Evolutionary conservation across 2,329 filamentous ascomycete species (phyloP), one percentile per base, ranked within the genome.

Genomic region (Periglandula ipomoeae): DNA sequence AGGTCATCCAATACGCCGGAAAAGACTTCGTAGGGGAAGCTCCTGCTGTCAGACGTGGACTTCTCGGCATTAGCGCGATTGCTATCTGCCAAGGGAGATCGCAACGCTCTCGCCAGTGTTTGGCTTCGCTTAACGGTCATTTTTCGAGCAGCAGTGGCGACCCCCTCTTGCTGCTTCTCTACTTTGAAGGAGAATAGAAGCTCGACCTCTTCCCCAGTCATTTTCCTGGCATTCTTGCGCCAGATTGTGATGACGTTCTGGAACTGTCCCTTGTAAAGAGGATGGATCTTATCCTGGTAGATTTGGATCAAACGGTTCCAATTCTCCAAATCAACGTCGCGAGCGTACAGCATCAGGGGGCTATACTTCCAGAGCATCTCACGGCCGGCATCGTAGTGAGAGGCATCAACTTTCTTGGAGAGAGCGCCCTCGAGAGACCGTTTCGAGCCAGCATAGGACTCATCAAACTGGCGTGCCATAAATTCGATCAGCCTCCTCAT

Each of bases 101-200:
- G 80, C 45, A 91, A 71, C 43, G 77, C 81, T 58, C 85, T 84
- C 20, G 87, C 87, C 49, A 93, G 70, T 3, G 89, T 96, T 66
- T 95, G 90, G 55, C 88, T 93, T 61, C 90, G 81, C 73, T 95
- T 95, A 47, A 97, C 90, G 0, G 91, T 97, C 52, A 97, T 70
- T 66, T 95, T 95, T 53, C 89, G 80, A 9, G 90, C 90, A 7
- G 87, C 84, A 37, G 80, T 82, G 19, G 87, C 78, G 50, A 87
- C 79, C 32, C 76, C 82, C 58, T 94, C 87, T 46, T 87, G 83
- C 60, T 96, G 89, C 61, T 94, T 95, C 61, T 96, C 90, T 26
- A 72, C 65, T 59, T 87, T 84, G 2, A 85, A 79, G 0, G 89
- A 93, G 65, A 97, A 97, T n/a, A 97, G 76, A 1, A 95, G 71